Evolutionary conservation across 257 asterid species (phyloP).

Genomic region (Solanum neorickii): DNA sequence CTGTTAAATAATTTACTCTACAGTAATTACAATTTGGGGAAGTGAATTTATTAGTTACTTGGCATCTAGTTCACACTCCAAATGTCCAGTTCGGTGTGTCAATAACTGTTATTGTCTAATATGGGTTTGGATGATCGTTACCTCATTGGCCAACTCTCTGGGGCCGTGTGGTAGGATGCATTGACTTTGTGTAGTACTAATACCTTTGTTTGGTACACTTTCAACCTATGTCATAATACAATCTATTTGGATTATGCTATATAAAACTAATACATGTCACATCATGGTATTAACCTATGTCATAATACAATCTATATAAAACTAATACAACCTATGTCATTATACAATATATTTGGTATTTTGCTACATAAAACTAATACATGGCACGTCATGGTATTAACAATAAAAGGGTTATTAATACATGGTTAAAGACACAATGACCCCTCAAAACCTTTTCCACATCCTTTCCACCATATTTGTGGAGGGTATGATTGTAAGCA

Average conservation of each 20-base stretch:
- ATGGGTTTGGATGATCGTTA: not conserved
- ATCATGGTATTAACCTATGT: not conserved
- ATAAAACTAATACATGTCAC: not conserved
- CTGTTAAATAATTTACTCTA: not conserved
- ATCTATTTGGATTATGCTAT: not conserved
- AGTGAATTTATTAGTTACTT: not conserved
- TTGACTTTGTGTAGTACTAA: not conserved
- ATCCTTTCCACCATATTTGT: not conserved
- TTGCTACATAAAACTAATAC: not conserved
- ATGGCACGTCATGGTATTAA: not conserved
- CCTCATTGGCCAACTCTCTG: not conserved
- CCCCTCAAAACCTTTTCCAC: not conserved
- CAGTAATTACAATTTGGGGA: not conserved
- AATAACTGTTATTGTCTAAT: not conserved
- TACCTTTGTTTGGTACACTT: not conserved
- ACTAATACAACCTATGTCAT: not conserved
- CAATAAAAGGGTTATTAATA: not conserved
- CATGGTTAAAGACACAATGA: not conserved
- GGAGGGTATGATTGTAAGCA: not conserved
- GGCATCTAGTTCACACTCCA: not conserved
- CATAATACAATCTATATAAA: not conserved
- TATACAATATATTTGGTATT: not conserved
- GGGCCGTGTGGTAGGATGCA: not conserved
- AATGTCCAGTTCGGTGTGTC: not conserved
- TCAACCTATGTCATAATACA: not conserved